phyloP scores from a whole-genome alignment of 495 filamentous ascomycete species.

The Cercophora sp. region DNA sequence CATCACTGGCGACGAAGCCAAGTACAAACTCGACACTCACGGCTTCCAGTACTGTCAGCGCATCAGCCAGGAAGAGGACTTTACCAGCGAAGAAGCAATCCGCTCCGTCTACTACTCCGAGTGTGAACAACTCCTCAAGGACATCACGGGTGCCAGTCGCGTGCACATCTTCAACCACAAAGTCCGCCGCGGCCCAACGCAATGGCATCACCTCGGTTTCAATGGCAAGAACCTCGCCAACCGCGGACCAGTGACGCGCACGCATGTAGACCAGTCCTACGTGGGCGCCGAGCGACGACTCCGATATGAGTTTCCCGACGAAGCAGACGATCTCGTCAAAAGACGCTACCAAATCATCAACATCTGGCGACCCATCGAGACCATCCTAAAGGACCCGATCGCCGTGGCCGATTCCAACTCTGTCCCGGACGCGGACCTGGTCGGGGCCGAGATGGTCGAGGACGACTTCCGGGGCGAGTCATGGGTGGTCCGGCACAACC shows the following conservation, averaged over 20 bases:
- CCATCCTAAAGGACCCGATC: conserved; percentile 58
- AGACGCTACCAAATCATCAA: conserved; percentile 69
- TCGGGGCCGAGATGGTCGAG: conserved; percentile 55
- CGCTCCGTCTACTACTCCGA: conserved; percentile 59
- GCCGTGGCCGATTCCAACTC: conserved; percentile 57
- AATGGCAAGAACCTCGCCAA: conserved; percentile 26
- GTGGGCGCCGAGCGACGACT: conserved; percentile 54
- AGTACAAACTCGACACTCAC: conserved; percentile 35
- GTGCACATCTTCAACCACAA: conserved; percentile 73
- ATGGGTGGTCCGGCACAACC: conserved; percentile 55
- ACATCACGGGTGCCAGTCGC: conserved; percentile 57
- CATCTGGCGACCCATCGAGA: conserved; percentile 67
- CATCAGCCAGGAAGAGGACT: conserved; percentile 44
- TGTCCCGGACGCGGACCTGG: conserved; percentile 62
- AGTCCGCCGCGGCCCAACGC: conserved; percentile 53
- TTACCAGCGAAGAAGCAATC: conserved; percentile 59
- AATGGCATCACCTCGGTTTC: conserved; percentile 34
- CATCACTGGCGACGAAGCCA: conserved; percentile 32
- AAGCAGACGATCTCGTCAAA: conserved; percentile 55
- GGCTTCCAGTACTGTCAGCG: conserved; percentile 37
- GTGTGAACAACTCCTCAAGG: conserved; percentile 54
- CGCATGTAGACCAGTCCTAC: conserved; percentile 72
- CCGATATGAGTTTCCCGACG: conserved; percentile 50
- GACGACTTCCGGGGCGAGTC: conserved; percentile 42
- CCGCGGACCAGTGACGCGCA: conserved; percentile 60